These are phyloP conservation scores for Solanum pinnatisectum DNA, from an alignment of 257 asterid species.

Conservation along the genomic window DNA sequence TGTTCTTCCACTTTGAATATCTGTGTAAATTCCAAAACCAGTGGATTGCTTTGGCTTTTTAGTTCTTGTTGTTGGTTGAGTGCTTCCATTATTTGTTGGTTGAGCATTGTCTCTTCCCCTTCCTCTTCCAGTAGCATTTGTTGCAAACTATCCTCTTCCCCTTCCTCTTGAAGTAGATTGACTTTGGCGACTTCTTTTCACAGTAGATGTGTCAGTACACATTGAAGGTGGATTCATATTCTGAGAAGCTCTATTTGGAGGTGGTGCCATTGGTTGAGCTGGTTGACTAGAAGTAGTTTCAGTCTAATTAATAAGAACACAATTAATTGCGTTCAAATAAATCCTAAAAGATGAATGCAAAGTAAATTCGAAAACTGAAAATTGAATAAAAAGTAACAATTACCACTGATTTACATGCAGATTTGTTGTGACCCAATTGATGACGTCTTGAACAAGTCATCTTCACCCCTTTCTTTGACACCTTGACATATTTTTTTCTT, in stretches of 20 bases:
- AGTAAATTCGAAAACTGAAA: neutral
- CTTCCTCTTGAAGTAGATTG: neutral
- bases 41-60: no score
- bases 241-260: neutral
- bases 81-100: no score
- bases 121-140: neutral
- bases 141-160: neutral
- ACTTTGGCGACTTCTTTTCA: neutral
- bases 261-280: neutral
- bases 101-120: neutral
- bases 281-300: neutral
- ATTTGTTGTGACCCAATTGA: neutral
- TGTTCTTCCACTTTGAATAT: no score
- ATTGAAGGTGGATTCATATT: neutral
- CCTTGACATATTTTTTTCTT: neutral
- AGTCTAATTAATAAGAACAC: neutral
- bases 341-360: neutral
- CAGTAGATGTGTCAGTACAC: neutral
- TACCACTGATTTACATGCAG: neutral
- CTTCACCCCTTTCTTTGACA: neutral
- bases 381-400: neutral
- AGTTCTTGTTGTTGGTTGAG: no score
- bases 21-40: no score
- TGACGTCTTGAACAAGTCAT: neutral
- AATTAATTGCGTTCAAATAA: neutral